These are phyloP conservation scores for Colletotrichum eleusines DNA, from an alignment of 2,329 filamentous ascomycete genomes.

Conservation along the genomic window DNA sequence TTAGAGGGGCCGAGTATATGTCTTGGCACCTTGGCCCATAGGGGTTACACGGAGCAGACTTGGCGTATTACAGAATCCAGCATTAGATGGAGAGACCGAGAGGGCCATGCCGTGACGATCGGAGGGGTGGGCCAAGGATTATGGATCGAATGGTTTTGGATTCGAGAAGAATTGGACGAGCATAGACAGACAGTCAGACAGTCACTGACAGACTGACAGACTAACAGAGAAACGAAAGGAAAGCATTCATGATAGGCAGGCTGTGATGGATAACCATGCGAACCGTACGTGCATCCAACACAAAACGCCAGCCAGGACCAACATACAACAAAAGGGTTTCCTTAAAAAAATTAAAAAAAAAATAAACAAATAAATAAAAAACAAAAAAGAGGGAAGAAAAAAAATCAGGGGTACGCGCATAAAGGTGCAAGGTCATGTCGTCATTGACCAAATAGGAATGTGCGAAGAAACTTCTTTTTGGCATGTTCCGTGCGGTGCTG, in stretches of 20 bases:
- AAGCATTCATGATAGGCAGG: not conserved
- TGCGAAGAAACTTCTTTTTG: constrained; percentile 37
- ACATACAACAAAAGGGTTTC: too few relatives aligned
- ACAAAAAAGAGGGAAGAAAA: too few relatives aligned
- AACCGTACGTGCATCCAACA: not conserved
- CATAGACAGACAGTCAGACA: not conserved
- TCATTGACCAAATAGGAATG: constrained; percentile 31
- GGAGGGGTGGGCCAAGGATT: constrained; percentile 1
- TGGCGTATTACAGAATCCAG: not conserved
- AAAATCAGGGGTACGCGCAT: not conserved
- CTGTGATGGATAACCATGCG: not conserved
- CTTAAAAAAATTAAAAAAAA: not conserved
- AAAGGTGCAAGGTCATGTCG: not conserved
- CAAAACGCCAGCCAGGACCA: too few relatives aligned
- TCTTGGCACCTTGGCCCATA: not conserved
- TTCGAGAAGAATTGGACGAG: not conserved
- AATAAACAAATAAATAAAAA: too few relatives aligned
- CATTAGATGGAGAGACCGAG: not conserved
- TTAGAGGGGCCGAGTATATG: constrained; percentile 21
- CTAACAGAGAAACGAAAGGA: too few relatives aligned
- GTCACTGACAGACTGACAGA: too few relatives aligned
- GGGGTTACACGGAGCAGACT: not conserved
- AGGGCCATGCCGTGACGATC: not conserved
- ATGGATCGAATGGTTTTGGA: not conserved
- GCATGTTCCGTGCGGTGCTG: constrained; percentile 10